These are phyloP conservation scores for Phytopythium oedochilum DNA, from an alignment of 352 stramenopile species.

Conservation along the genomic window DNA sequence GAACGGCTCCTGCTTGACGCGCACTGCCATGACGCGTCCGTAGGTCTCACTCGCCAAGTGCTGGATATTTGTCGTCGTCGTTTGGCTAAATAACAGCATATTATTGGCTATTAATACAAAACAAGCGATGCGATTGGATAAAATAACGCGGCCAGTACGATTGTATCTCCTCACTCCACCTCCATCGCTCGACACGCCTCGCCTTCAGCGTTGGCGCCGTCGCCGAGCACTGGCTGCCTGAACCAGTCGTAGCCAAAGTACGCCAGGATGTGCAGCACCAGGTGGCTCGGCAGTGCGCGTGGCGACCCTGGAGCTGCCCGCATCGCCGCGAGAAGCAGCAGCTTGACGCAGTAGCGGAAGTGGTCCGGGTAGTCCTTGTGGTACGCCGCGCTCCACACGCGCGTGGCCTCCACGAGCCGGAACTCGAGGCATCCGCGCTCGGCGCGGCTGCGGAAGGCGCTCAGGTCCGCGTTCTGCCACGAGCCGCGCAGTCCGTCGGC, in stretches of 20 bases:
- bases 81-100: no score
- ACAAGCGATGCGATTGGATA: no score
- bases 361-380: constrained; percentile 33
- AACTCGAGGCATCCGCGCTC: constrained; percentile 40
- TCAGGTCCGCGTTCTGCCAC: constrained; percentile 47
- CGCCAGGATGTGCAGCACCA: constrained; percentile 33
- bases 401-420: constrained; percentile 17
- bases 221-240: not conserved
- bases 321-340: constrained; percentile 26
- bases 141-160: not conserved
- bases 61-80: no score
- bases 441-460: constrained; percentile 16
- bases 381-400: constrained; percentile 32
- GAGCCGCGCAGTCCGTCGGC: constrained; percentile 32
- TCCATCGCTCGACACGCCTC: not conserved
- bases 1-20: not conserved
- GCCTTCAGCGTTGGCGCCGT: not conserved
- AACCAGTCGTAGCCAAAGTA: constrained; percentile 52
- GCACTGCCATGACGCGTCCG: no score
- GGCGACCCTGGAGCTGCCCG: constrained; percentile 4
- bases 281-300: constrained; percentile 24
- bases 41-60: no score
- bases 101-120: no score
- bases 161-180: not conserved
- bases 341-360: constrained; percentile 34